Conservation (phyloP, 192 early-diverging fungal species). For the Lobosporangium transversale region DNA sequence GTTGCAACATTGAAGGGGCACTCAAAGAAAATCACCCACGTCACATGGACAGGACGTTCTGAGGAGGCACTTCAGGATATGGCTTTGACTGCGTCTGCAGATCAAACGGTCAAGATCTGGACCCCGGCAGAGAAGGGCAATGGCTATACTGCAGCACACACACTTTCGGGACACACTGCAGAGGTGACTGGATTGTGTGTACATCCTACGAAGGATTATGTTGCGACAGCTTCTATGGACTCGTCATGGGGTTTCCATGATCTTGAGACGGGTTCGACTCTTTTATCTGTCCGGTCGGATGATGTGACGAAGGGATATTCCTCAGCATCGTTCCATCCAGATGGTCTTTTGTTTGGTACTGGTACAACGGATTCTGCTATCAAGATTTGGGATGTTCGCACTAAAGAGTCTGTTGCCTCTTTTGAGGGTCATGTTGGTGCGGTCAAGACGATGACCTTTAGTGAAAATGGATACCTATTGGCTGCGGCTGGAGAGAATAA, state of each 20-base stretch:
- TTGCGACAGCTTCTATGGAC: slow-evolving; percentile 78
- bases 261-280: slow-evolving; percentile 66
- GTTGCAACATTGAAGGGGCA: slow-evolving; percentile 83
- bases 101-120: slow-evolving; percentile 87
- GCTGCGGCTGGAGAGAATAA: slow-evolving; percentile 77
- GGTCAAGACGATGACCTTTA: slow-evolving; percentile 82
- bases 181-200: slow-evolving; percentile 81
- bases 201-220: slow-evolving; percentile 85
- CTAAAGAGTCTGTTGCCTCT: slow-evolving; percentile 68
- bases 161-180: slow-evolving; percentile 71
- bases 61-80: slow-evolving; percentile 59
- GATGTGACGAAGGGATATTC: slow-evolving; percentile 68
- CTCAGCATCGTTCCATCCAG: slow-evolving; percentile 85
- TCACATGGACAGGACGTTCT: slow-evolving; percentile 69
- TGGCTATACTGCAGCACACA: slow-evolving; percentile 55
- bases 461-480: slow-evolving; percentile 95
- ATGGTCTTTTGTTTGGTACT: slow-evolving; percentile 87
- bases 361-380: slow-evolving; percentile 77
- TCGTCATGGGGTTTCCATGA: slow-evolving; percentile 86
- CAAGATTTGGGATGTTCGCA: slow-evolving; percentile 87
- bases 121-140: slow-evolving; percentile 56
- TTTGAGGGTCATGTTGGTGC: slow-evolving; percentile 72
- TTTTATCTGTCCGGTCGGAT: slow-evolving; percentile 56
- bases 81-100: slow-evolving; percentile 79
- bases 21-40: slow-evolving; percentile 80